Base-by-base conservation (phyloP, 75 land plant genomes). In the Ceratopteris richardii region DNA sequence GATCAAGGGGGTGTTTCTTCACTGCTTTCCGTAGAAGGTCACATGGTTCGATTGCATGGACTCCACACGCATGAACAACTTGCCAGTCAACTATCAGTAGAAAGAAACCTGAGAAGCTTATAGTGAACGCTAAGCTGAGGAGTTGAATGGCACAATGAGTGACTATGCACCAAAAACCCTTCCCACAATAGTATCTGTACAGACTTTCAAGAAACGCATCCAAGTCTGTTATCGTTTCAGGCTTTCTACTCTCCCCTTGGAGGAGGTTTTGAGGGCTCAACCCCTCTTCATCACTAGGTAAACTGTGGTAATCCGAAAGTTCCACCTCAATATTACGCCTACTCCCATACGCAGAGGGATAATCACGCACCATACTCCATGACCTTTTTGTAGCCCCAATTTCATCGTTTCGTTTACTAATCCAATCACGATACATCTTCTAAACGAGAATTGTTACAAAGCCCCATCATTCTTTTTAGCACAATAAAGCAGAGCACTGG, bases 91-190 rank as follows among this genome's bases (percentile, higher is more conserved):
- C 88, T 68, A 73, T 71, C 26, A 95, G 52, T 27, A 95, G 71
- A 57, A 90, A 74, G 62, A 95, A 86, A 12, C 82, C 91, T 10
- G 96, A 90, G 64, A 95, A 86, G 61, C 77, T 65, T 55, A 95
- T 84, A 31, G 82, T 77, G 57, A 95, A 95, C 21, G 76, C 83
- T n/a, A 95, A 63, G 33, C 81, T 77, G 31, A 84, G 61, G 31
- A 90, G 84, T 60, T 95, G 91, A 47, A 84, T 72, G 56, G 81
- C 68, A 96, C 99, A 95, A 62, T 87, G 88, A 5, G 75, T 79
- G 52, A 86, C 79, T 41, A 95, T 95, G 67, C 96, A 95, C 82
- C 80, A 81, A 46, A 95, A 75, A 16, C 96, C 99, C 69, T 95
- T 86, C 44, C 80, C 88, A 71, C 91, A 82, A 56, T 90, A 89